Evolutionary conservation across 352 stramenopile genomes (phyloP).

Genomic region (Globisporangium polare): DNA sequence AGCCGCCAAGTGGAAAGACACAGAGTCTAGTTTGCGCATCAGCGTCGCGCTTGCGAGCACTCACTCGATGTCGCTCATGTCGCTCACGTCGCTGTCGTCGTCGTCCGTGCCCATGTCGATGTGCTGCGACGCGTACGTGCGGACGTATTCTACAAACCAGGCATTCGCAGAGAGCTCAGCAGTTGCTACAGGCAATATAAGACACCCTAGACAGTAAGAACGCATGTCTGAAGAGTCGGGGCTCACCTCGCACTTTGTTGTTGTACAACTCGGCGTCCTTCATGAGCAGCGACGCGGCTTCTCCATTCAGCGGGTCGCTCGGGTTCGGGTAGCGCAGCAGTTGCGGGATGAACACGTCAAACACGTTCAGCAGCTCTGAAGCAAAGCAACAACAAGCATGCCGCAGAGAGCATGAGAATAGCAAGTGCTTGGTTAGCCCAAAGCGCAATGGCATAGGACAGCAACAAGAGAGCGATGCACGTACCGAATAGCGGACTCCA

Average conservation of each 20-base stretch:
- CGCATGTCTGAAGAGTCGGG: neutral
- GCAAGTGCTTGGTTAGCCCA: too few relatives aligned
- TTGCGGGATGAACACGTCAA: constrained; percentile 93
- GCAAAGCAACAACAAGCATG: neutral
- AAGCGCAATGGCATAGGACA: too few relatives aligned
- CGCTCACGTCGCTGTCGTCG: constrained; percentile 78
- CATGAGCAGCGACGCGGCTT: constrained; percentile 87
- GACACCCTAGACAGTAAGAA: neutral
- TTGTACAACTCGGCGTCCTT: constrained; percentile 87
- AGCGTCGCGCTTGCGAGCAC: neutral
- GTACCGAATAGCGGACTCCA: constrained; percentile 93
- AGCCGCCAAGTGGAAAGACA: constrained; percentile 1
- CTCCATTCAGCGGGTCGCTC: constrained; percentile 89
- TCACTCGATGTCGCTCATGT: constrained; percentile 77
- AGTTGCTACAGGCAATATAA: too few relatives aligned
- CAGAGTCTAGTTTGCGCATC: neutral
- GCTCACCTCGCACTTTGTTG: constrained; percentile 88
- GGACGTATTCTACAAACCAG: constrained; percentile 60
- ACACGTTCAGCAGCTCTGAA: constrained; percentile 91
- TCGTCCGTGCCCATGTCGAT: constrained; percentile 72
- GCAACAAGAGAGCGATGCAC: neutral
- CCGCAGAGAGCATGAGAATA: constrained; percentile 4
- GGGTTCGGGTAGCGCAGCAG: constrained; percentile 91
- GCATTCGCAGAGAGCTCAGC: neutral
- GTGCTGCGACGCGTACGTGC: constrained; percentile 66